These are phyloP conservation scores for Geotrichum klebahnii DNA, from an alignment of 1,139 yeast species.

Conservation along the genomic window DNA sequence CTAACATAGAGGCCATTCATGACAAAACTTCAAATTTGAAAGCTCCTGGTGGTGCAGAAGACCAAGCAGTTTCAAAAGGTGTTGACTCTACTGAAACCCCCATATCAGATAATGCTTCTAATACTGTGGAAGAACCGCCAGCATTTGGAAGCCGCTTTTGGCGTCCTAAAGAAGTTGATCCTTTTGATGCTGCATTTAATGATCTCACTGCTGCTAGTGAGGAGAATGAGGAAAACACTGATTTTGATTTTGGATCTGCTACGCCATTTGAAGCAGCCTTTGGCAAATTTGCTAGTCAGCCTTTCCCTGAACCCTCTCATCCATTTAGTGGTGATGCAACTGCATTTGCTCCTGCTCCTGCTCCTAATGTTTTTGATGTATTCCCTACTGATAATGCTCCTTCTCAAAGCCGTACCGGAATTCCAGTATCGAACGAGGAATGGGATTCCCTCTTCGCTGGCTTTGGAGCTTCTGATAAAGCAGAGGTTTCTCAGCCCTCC, in stretches of 20 bases:
- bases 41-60: no score
- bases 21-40: no score
- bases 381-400: conserved; percentile 6
- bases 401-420: background rate
- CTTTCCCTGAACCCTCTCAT: background rate
- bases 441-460: conserved; percentile 96
- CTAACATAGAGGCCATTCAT: no score
- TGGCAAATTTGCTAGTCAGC: background rate
- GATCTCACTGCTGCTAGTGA: conserved; percentile 17
- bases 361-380: conserved; percentile 3
- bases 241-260: background rate
- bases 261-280: no score
- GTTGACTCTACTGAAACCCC: conserved; percentile 8
- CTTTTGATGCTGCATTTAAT: conserved; percentile 19
- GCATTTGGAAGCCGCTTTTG: conserved; percentile 5
- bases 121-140: conserved; percentile 31
- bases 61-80: conserved; percentile 18
- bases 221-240: conserved; percentile 6
- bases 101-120: background rate
- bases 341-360: background rate
- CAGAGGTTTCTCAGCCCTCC: conserved; percentile 26
- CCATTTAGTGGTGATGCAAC: background rate
- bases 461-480: conserved; percentile 36
- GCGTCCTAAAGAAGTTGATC: conserved; percentile 16
- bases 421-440: conserved; percentile 50